Conservation (phyloP, 2,329 filamentous ascomycete species). For the Coniella lustricola region DNA sequence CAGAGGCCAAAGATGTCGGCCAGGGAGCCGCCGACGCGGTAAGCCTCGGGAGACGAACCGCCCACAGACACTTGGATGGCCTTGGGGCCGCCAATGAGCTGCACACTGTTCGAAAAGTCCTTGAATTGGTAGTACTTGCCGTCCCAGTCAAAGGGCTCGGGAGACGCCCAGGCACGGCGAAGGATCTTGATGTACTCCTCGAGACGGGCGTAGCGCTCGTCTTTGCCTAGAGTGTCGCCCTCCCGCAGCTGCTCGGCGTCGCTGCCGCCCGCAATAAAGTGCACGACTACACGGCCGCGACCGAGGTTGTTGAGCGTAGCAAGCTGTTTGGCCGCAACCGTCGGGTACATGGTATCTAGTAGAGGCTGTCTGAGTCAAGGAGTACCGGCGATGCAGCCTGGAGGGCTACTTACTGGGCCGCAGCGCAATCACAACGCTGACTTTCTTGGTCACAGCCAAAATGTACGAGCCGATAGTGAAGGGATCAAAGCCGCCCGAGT, state of each 20-base stretch:
- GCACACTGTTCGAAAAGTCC: constrained; percentile 47
- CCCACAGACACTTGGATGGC: constrained; percentile 52
- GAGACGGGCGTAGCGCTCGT: constrained; percentile 48
- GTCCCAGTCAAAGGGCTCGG: constrained; percentile 55
- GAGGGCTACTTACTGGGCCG: constrained; percentile 34
- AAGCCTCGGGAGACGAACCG: constrained; percentile 51
- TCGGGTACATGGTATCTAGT: constrained; percentile 52
- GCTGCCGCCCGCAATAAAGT: constrained; percentile 56
- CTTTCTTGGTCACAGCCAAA: constrained; percentile 46
- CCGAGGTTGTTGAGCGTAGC: constrained; percentile 55
- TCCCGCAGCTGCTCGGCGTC: constrained; percentile 54
- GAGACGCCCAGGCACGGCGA: constrained; percentile 48
- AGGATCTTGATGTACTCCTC: constrained; percentile 58
- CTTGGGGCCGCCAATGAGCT: constrained; percentile 39
- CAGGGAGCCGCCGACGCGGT: constrained; percentile 50
- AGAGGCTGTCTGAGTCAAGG: no score
- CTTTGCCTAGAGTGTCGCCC: constrained; percentile 52
- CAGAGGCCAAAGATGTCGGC: constrained; percentile 58
- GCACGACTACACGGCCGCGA: constrained; percentile 50
- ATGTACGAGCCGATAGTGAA: constrained; percentile 55
- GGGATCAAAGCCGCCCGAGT: constrained; percentile 47
- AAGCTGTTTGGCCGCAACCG: constrained; percentile 54
- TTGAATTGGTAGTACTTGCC: constrained; percentile 54
- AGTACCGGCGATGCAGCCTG: no score
- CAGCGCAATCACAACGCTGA: constrained; percentile 55